Base-by-base conservation (phyloP, 1,284 basidiomycete genomes). In the Peniophora sp. region DNA sequence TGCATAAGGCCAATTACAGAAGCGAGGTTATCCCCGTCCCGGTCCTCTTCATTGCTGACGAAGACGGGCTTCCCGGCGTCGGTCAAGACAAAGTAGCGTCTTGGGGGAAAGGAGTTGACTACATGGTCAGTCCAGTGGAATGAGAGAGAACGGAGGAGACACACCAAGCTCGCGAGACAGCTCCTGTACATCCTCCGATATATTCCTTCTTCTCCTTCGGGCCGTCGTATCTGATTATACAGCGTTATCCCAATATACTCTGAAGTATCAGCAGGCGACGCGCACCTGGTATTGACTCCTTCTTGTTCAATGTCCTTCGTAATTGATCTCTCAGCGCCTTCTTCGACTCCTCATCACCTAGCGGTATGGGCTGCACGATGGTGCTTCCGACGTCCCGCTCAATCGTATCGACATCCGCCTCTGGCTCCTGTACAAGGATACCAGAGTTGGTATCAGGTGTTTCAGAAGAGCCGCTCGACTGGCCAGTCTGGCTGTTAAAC, bases 11-110 rank as follows among this genome's bases (percentile, higher is more conserved):
- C 96, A 61, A 96, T 88, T 22, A 85, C 83, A 11, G 88, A 87
- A 3, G 91, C 86, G 47, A 86, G 74, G 54, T 79, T 78, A 54
- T 89, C 80, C 32, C 73, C 68, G 48, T 80, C 77, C 52, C 75
- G 73, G 45, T 68, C 69, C 46, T 70, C 72, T 49, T 76, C 69
- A 37, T 72, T 76, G 60, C 83, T 85, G 54, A 43, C 55, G 46
- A 90, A 96, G 14, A 97, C 92, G 12, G 93, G 93, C 66, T 97
- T 97, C 32, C 94, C 94, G 20, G 95, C 93, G 57, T 94, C 84
- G 0, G 92, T 97, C n/a, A 97, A 74, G 10, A 97, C 81, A 61
- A 89, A 96, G 65, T 96, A 97, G 60, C 89, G 80, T 49, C 92
- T 75, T n/a, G 79, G 79, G 48, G 74, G 70, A 62, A 79, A 85